Base-by-base conservation (phyloP, 306 rosid species). In the peach (Prunus persica) region DNA sequence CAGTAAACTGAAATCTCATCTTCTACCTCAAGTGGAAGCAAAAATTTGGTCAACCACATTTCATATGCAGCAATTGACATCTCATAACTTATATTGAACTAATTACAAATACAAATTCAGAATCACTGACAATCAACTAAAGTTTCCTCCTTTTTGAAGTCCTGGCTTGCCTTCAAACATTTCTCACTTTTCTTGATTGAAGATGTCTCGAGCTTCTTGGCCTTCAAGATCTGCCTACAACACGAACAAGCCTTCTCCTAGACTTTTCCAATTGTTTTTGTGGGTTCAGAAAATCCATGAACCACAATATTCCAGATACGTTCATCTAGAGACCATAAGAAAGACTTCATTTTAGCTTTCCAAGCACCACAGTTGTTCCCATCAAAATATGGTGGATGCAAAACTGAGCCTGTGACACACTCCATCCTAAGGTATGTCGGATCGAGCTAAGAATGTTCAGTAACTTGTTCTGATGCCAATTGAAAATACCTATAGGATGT, bases 111-210 rank as follows among this genome's bases (percentile, higher is more conserved):
- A 71, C 8, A 12, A 55, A 19, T 54, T 32, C 12, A 71, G 63
- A 71, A n/a, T n/a, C 32, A 71, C 22, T 12, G 20, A 34, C 52
- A 55, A 55, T 71, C 76, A 71, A n/a, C 65, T 24, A 11, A 58
- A 69, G 24, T 55, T 51, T 71, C 51, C 76, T 57, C 66, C 67
- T 57, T 25, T 72, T 72, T 1, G 19, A 56, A 2, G 67, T 72
- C 43, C 3, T 57, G 4, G 67, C 28, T 41, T 24, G 63, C 55
- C 41, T 72, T 20, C 6, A 38, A 72, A 24, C 43, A 72, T 6
- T 41, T 24, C 24, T 72, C 16, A 41, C 43, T 18, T 72, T 72
- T 24, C 24, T 60, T 43, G 58, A 34, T 57, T 72, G 65, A 63
- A 72, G 67, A 22, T 34, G 55, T 57, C 67, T 57, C 4, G 25